phyloP scores from a whole-genome alignment of 2,329 filamentous ascomycete species.

The Nannizzia gypsea region DNA sequence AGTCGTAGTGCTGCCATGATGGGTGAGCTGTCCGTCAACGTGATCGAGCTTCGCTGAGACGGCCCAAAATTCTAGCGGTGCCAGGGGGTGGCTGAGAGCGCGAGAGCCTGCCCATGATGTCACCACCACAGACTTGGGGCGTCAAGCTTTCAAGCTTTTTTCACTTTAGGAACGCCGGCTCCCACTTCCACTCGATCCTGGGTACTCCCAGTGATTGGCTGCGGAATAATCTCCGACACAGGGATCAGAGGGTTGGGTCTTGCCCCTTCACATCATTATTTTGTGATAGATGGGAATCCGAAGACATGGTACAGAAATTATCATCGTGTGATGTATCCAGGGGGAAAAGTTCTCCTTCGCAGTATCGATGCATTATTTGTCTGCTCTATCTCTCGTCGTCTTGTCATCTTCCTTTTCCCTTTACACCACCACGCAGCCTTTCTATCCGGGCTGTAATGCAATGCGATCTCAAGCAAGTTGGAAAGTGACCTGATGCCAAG shows the following conservation, averaged over 20 bases:
- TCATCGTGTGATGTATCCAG: background rate
- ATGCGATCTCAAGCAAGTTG: background rate
- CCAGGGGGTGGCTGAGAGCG: background rate
- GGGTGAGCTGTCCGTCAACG: background rate
- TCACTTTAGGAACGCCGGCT: background rate
- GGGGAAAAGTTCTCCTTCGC: background rate
- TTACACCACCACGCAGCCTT: background rate
- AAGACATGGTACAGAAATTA: background rate
- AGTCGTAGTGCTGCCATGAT: background rate
- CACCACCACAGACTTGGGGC: background rate
- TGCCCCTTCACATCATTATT: background rate
- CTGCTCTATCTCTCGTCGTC: background rate
- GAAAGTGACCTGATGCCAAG: background rate
- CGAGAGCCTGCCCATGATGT: slow-evolving; percentile 1
- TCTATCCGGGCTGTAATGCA: background rate
- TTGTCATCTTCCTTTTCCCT: background rate
- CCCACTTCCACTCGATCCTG: slow-evolving; percentile 5
- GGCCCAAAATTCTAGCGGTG: background rate
- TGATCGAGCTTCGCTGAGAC: background rate
- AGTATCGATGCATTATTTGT: background rate
- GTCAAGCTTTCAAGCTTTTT: slow-evolving; percentile 1
- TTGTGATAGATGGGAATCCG: background rate
- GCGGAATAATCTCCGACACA: slow-evolving; percentile 4
- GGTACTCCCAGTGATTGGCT: slow-evolving; percentile 8
- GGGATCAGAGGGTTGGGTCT: background rate